Conservation (phyloP, 75 land plant genomes). For the Picea glauca region DNA sequence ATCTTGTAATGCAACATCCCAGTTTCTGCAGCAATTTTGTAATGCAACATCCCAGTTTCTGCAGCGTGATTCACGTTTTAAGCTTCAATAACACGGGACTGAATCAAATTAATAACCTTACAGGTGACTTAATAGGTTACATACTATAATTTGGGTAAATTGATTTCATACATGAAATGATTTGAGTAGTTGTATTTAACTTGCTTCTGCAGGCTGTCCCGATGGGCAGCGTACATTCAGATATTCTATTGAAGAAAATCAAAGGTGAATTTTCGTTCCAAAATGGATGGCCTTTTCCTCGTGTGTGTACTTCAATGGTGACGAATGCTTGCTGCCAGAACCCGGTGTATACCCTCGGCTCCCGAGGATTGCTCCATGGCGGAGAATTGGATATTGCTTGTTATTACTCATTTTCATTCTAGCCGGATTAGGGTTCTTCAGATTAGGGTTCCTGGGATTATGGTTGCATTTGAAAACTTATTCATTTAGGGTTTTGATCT, state of each 20-base stretch:
- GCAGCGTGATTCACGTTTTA: conserved; percentile 36
- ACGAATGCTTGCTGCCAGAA: conserved; percentile 60
- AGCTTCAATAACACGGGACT: conserved; percentile 67
- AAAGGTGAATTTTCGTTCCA: conserved; percentile 41
- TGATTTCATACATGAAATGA: not conserved
- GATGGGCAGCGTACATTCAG: conserved; percentile 50
- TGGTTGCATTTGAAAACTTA: too few relatives aligned
- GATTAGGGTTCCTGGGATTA: too few relatives aligned
- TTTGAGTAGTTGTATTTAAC: not conserved
- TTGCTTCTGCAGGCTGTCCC: conserved; percentile 46
- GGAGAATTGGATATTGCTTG: too few relatives aligned
- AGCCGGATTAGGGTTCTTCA: too few relatives aligned
- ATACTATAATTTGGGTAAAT: not conserved
- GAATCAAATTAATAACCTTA: conserved; percentile 12
- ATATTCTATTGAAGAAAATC: conserved; percentile 54
- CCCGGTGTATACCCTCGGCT: conserved; percentile 23
- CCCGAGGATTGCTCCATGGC: not conserved
- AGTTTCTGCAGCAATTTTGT: not conserved
- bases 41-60: conserved; percentile 11
- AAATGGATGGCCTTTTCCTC: conserved; percentile 69
- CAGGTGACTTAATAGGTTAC: not conserved
- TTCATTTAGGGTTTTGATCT: too few relatives aligned
- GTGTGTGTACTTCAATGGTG: conserved; percentile 60
- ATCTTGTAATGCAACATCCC: conserved; percentile 64
- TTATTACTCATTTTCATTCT: too few relatives aligned